Percentiles rank a stretch among this genome's conserved stretches.
Conservation (phyloP, 2,329 filamentous ascomycete genomes). For the Chaetomiaceae sp. region DNA sequence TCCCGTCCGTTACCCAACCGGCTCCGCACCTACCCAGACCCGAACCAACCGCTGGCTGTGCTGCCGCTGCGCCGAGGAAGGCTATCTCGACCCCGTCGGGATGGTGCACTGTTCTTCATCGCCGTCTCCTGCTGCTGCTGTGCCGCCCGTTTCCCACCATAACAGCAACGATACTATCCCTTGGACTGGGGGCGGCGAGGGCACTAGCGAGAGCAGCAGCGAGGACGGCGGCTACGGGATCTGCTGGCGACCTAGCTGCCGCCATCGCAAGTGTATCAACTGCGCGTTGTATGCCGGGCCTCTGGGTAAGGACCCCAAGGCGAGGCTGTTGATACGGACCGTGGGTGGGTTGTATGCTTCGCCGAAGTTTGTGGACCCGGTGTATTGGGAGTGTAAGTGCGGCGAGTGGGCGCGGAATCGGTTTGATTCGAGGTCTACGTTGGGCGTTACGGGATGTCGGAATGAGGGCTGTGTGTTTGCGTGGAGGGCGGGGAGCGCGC, state of each 20-base stretch:
- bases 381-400: slow-evolving; percentile 24
- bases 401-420: slow-evolving; percentile 21
- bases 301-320: neutral
- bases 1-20: slow-evolving; percentile 11
- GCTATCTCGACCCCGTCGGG: slow-evolving; percentile 19
- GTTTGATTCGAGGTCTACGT: slow-evolving; percentile 3
- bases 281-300: slow-evolving; percentile 18
- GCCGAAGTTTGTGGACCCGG: slow-evolving; percentile 19
- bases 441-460: slow-evolving; percentile 8
- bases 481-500: neutral
- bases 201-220: neutral
- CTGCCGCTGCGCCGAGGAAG: slow-evolving; percentile 19
- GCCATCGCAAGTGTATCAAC: slow-evolving; percentile 20
- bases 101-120: slow-evolving; percentile 16
- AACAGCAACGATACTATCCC: no score
- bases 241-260: slow-evolving; percentile 13
- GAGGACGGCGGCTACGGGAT: neutral
- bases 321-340: slow-evolving; percentile 17
- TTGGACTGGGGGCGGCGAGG: neutral
- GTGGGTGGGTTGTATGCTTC: slow-evolving; percentile 20
- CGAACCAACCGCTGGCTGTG: slow-evolving; percentile 25
- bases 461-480: slow-evolving; percentile 7
- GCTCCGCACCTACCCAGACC: slow-evolving; percentile 3
- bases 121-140: no score
- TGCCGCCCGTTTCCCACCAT: no score